Conservation (phyloP, 2,329 filamentous ascomycete species). For the Fusarium tuaranense region DNA sequence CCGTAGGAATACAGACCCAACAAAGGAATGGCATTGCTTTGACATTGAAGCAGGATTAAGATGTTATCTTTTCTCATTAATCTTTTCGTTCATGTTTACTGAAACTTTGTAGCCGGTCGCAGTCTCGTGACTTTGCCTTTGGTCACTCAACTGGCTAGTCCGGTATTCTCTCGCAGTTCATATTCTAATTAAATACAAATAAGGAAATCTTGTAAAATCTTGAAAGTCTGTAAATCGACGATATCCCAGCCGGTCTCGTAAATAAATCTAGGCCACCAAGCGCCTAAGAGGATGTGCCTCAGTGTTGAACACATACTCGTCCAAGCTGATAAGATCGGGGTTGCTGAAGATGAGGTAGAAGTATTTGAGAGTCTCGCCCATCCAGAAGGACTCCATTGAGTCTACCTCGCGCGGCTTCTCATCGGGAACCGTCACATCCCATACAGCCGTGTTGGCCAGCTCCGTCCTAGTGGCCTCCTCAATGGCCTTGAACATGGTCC, state of each 20-base stretch:
- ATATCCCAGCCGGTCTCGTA: background rate
- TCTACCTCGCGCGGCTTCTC: constrained; percentile 59
- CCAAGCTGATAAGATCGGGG: constrained; percentile 58
- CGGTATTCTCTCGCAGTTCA: background rate
- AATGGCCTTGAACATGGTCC: constrained; percentile 65
- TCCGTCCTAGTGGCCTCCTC: constrained; percentile 59
- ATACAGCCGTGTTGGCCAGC: constrained; percentile 62
- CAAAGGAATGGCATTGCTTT: background rate
- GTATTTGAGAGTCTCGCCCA: constrained; percentile 49
- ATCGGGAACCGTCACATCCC: constrained; percentile 49
- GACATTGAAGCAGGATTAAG: background rate
- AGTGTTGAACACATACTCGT: constrained; percentile 44
- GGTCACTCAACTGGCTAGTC: background rate
- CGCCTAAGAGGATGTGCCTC: constrained; percentile 41
- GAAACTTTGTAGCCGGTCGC: background rate
- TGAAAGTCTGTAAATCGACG: background rate
- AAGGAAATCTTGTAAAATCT: background rate
- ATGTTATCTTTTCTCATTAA: background rate
- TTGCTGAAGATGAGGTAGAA: constrained; percentile 44
- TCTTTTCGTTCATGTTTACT: background rate
- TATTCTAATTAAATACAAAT: constrained; percentile 1
- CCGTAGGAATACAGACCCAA: background rate
- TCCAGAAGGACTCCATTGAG: constrained; percentile 66
- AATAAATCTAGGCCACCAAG: constrained; percentile 12
- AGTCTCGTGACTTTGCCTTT: background rate